phyloP scores from a whole-genome alignment of 2,329 filamentous ascomycete genomes.

The Clarireedia homoeocarpa region DNA sequence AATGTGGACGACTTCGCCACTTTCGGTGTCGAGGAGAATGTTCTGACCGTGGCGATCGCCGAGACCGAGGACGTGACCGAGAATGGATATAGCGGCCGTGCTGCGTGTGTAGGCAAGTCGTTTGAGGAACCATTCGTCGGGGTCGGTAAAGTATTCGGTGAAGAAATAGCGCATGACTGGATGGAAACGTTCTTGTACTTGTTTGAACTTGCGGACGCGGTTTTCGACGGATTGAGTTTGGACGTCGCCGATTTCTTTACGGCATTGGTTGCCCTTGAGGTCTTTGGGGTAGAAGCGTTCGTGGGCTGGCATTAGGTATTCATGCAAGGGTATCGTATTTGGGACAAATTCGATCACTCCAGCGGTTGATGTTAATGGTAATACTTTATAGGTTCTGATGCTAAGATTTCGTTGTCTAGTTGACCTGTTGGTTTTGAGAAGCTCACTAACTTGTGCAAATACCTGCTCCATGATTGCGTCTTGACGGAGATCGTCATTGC shows the following conservation, averaged over 20 bases:
- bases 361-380: conserved; percentile 75
- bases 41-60: conserved; percentile 96
- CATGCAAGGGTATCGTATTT: conserved; percentile 84
- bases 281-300: conserved; percentile 80
- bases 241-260: conserved; percentile 69
- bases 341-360: conserved; percentile 97
- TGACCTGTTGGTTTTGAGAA: conserved; percentile 76
- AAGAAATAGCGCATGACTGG: conserved; percentile 97
- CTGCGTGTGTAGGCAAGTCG: conserved; percentile 87
- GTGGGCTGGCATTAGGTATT: conserved; percentile 88
- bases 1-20: conserved; percentile 92
- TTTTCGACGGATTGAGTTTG: conserved; percentile 62
- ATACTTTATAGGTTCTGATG: conserved; percentile 94
- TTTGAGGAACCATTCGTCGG: conserved; percentile 90
- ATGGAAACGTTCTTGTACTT: conserved; percentile 73
- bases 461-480: conserved; percentile 99
- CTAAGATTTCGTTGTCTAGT: conserved; percentile 84
- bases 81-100: conserved; percentile 89
- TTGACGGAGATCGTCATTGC: conserved; percentile 91
- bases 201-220: conserved; percentile 67
- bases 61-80: conserved; percentile 86
- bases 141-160: conserved; percentile 86
- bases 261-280: conserved; percentile 65
- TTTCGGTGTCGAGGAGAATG: conserved; percentile 83
- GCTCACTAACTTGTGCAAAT: conserved; percentile 87